Evolutionary conservation across 2,329 filamentous ascomycete genomes (phyloP).

Genomic region (Bipolaris cookei): DNA sequence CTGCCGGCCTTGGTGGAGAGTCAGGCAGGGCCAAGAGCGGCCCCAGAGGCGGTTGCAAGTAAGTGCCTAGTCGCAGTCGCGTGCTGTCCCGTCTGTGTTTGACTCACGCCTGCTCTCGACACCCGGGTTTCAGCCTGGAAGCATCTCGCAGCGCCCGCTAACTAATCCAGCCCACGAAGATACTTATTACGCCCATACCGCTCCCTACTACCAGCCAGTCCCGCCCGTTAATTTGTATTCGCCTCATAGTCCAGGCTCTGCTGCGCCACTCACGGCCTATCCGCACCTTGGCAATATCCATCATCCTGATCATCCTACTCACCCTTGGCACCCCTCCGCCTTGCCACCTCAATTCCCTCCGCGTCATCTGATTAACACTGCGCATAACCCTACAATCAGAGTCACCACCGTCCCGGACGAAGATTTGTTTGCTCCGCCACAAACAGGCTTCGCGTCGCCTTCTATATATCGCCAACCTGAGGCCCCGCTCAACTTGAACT

Average conservation of each 20-base stretch:
- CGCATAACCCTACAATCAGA: conserved; percentile 37
- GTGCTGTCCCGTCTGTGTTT: conserved; percentile 19
- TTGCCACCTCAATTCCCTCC: conserved; percentile 33
- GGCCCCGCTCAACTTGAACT: conserved; percentile 36
- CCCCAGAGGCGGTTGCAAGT: conserved; percentile 28
- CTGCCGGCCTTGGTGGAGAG: conserved; percentile 26
- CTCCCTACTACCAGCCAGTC: conserved; percentile 31
- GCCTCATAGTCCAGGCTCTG: conserved; percentile 38
- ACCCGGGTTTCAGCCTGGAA: conserved; percentile 39
- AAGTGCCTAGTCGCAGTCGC: conserved; percentile 21
- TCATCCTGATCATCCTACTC: conserved; percentile 23
- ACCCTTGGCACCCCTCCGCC: conserved; percentile 37
- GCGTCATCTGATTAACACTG: conserved; percentile 44
- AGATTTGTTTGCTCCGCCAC: conserved; percentile 43
- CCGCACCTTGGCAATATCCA: conserved; percentile 31
- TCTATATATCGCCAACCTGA: conserved; percentile 45
- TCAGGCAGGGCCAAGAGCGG: conserved; percentile 23
- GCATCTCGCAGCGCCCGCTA: conserved; percentile 22
- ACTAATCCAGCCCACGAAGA: conserved; percentile 26
- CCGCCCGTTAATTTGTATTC: conserved; percentile 30
- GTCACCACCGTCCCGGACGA: conserved; percentile 39
- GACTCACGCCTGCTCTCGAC: conserved; percentile 32
- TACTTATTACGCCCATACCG: conserved; percentile 42
- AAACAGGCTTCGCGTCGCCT: conserved; percentile 36
- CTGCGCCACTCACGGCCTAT: conserved; percentile 40